Evolutionary conservation across 1,284 basidiomycete genomes (phyloP).

Genomic region (Bondarzewia mesenterica): DNA sequence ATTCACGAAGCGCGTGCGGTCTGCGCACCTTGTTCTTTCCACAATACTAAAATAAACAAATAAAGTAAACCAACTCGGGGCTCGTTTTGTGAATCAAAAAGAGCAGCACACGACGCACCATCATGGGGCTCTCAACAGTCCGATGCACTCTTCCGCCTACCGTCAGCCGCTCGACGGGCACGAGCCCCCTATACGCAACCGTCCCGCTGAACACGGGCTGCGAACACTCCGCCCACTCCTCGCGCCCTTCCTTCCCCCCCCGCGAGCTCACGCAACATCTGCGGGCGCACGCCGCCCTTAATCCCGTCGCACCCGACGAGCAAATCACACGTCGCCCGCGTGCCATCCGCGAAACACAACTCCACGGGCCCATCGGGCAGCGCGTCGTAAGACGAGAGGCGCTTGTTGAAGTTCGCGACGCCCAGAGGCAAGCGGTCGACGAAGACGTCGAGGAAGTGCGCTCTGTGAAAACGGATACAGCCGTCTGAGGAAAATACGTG

Average conservation of each 20-base stretch:
- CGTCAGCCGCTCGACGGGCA: slow-evolving; percentile 21
- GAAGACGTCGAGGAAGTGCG: slow-evolving; percentile 32
- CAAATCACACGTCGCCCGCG: slow-evolving; percentile 30
- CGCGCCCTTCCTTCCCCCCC: slow-evolving; percentile 2
- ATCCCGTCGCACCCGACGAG: slow-evolving; percentile 43
- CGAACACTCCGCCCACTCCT: slow-evolving; percentile 13
- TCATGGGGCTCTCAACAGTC: slow-evolving; percentile 21
- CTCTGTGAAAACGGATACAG: slow-evolving; percentile 33
- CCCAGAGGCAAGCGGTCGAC: slow-evolving; percentile 27
- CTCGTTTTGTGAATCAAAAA: no score
- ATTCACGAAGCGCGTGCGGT: neutral
- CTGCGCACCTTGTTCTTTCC: slow-evolving; percentile 21
- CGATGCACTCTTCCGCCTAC: slow-evolving; percentile 14
- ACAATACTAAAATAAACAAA: slow-evolving; percentile 17
- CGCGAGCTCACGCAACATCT: slow-evolving; percentile 23
- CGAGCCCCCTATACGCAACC: slow-evolving; percentile 27
- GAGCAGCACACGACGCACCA: slow-evolving; percentile 13
- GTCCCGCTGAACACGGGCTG: slow-evolving; percentile 29
- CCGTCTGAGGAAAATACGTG: slow-evolving; percentile 18
- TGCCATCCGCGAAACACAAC: slow-evolving; percentile 29
- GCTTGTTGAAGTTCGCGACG: slow-evolving; percentile 30
- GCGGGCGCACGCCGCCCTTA: slow-evolving; percentile 37
- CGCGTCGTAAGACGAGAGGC: slow-evolving; percentile 23
- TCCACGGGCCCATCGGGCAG: slow-evolving; percentile 1
- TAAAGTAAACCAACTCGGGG: neutral